Evolutionary conservation across 2,329 filamentous ascomycete species (phyloP).

Genomic region (Clonostachys rosea): DNA sequence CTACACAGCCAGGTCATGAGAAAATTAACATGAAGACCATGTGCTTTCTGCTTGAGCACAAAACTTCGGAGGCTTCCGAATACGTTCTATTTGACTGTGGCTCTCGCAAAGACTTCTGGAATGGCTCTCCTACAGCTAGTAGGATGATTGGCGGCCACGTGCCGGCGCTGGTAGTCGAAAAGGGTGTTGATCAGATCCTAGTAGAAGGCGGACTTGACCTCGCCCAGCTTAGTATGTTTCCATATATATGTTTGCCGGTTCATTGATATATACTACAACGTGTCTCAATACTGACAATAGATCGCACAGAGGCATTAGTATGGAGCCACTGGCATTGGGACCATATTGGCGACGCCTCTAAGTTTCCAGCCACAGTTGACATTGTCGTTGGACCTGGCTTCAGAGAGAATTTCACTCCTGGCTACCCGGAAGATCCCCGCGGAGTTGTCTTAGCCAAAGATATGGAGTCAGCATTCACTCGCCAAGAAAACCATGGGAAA

Average conservation of each 20-base stretch:
- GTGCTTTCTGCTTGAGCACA: background rate
- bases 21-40: background rate
- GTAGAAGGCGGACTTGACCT: slow-evolving; percentile 3
- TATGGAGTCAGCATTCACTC: too few relatives aligned
- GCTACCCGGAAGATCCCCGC: slow-evolving; percentile 30
- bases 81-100: slow-evolving; percentile 19
- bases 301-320: background rate
- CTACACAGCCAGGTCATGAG: background rate
- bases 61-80: background rate
- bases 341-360: slow-evolving; percentile 43
- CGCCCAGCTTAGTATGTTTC: background rate
- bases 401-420: slow-evolving; percentile 36
- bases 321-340: slow-evolving; percentile 40
- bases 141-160: slow-evolving; percentile 15
- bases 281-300: background rate
- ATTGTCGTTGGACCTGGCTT: slow-evolving; percentile 50
- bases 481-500: too few relatives aligned
- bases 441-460: slow-evolving; percentile 17
- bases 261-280: background rate
- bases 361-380: slow-evolving; percentile 37
- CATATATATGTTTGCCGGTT: background rate
- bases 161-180: slow-evolving; percentile 15
- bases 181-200: slow-evolving; percentile 16
- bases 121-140: slow-evolving; percentile 15
- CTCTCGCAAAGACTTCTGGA: slow-evolving; percentile 18